Conservation (phyloP, 495 filamentous ascomycete species). For the Penicillium pancosmium region DNA sequence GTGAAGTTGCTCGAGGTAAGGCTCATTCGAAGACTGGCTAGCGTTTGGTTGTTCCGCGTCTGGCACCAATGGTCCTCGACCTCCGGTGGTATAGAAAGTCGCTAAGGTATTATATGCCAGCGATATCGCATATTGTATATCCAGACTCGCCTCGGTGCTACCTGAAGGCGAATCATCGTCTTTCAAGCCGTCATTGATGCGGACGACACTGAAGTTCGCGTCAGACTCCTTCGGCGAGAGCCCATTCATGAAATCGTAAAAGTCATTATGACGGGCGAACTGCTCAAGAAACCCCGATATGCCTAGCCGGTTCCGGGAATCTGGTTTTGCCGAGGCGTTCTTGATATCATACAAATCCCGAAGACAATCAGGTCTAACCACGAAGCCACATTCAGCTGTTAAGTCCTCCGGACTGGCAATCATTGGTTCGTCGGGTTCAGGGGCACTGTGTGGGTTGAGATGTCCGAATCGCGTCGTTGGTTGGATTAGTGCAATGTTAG, state of each 20-base stretch:
- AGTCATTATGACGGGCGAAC: conserved; percentile 62
- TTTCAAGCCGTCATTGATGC: conserved; percentile 62
- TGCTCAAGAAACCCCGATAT: conserved; percentile 73
- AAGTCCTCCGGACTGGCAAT: conserved; percentile 29
- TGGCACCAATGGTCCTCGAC: conserved; percentile 59
- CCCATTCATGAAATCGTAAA: conserved; percentile 52
- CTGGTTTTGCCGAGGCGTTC: conserved; percentile 41
- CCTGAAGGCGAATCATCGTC: conserved; percentile 40
- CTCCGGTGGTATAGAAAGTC: conserved; percentile 69
- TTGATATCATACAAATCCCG: conserved; percentile 60
- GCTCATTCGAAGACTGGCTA: conserved; percentile 67
- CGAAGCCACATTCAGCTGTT: conserved; percentile 45
- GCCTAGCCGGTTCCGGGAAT: conserved; percentile 55
- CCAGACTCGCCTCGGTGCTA: conserved; percentile 67
- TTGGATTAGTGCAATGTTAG: conserved; percentile 54
- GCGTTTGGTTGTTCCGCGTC: conserved; percentile 48
- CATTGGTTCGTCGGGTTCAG: conserved; percentile 27
- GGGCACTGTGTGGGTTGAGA: conserved; percentile 25
- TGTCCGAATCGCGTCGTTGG: conserved; percentile 59
- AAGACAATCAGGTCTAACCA: conserved; percentile 62
- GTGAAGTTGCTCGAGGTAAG: conserved; percentile 78
- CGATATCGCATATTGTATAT: conserved; percentile 68
- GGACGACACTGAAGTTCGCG: conserved; percentile 64
- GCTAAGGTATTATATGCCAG: conserved; percentile 61
- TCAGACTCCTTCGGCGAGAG: conserved; percentile 53